Evolutionary conservation across 2,329 filamentous ascomycete genomes (phyloP), one percentile per base, ranked within the genome.

Genomic region (Sarocladium brachiariae): DNA sequence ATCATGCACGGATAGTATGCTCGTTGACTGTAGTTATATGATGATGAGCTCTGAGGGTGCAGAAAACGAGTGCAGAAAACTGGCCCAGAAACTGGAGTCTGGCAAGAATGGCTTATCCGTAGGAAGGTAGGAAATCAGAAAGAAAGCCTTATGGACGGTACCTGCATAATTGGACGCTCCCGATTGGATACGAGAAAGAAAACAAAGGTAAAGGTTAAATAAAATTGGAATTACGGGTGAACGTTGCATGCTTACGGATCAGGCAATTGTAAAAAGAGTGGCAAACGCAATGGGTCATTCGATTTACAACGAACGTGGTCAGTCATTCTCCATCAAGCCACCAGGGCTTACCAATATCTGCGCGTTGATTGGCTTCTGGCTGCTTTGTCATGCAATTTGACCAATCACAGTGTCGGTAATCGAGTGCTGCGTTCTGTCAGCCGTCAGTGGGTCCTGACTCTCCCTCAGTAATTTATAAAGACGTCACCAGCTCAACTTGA

Each of bases 371-470:
- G 43, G 43, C 16, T 14, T 13, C 6, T 19, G 19, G 18, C 7
- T 14, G 3, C 5, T 47, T 21, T 10, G 27, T 43, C 25, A 19
- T 33, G 25, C 19, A 7, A n/a, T 9, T 9, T n/a, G 25, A 18
- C 43, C 43, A 47, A 47, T 47, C 25, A 33, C n/a, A 47, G 43
- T 9, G 16, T 33, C n/a, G 43, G 25, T 21, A 33, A 33, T 47
- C 27, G 4, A 25, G 4, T 16, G 27, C 27, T 47, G 24, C 43
- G 25, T 33, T 16, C 39, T 24, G 43, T 47, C 43, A 47, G 43
- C 43, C 19, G 43, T 14, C 6, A 23, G 27, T 47, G 24, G 43
- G 33, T 10, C 43, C 21, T 23, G 25, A 25, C 18, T 24, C 43
- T 33, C n/a, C 21, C 10, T 4, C 25, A 18, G 4, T 19, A 30